These are phyloP conservation scores for Borovskyia barvae DNA, from an alignment of 208 protist genomes.

Conservation along the genomic window DNA sequence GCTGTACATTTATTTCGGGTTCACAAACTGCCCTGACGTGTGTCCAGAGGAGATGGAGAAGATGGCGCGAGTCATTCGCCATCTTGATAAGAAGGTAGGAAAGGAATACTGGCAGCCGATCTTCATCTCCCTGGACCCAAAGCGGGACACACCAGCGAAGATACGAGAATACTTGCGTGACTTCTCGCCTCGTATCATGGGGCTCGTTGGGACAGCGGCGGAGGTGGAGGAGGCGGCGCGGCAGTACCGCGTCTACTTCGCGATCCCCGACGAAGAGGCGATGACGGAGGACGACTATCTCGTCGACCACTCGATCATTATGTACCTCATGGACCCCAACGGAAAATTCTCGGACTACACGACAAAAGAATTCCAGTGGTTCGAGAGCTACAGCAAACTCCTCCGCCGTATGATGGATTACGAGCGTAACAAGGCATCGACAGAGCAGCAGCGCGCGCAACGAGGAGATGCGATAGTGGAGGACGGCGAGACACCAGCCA, in stretches of 20 bases:
- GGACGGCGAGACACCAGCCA: slow-evolving; percentile 35
- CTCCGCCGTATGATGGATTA: slow-evolving; percentile 80
- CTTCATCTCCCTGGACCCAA: slow-evolving; percentile 94
- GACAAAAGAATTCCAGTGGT: slow-evolving; percentile 86
- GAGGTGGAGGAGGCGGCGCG: slow-evolving; percentile 77
- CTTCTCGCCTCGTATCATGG: slow-evolving; percentile 89
- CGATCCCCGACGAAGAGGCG: slow-evolving; percentile 66
- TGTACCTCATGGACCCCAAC: slow-evolving; percentile 90
- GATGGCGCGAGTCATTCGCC: slow-evolving; percentile 79
- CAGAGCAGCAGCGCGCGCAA: slow-evolving; percentile 22
- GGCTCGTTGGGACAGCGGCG: slow-evolving; percentile 87
- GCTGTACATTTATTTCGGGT: slow-evolving; percentile 96
- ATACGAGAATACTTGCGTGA: slow-evolving; percentile 89
- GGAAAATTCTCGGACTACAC: slow-evolving; percentile 91
- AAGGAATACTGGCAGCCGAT: slow-evolving; percentile 87
- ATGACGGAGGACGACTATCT: slow-evolving; percentile 93
- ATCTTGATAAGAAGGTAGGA: slow-evolving; percentile 77
- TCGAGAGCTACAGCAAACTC: slow-evolving; percentile 84
- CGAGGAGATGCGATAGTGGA: slow-evolving; percentile 19
- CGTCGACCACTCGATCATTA: slow-evolving; percentile 95
- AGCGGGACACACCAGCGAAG: slow-evolving; percentile 80
- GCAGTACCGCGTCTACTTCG: slow-evolving; percentile 93
- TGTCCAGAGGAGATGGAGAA: slow-evolving; percentile 96
- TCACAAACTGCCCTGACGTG: slow-evolving; percentile 96
- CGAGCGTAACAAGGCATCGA: slow-evolving; percentile 41